These are phyloP conservation scores for Trichoderma cornu-damae DNA, from an alignment of 2,329 filamentous ascomycete genomes.

Conservation along the genomic window DNA sequence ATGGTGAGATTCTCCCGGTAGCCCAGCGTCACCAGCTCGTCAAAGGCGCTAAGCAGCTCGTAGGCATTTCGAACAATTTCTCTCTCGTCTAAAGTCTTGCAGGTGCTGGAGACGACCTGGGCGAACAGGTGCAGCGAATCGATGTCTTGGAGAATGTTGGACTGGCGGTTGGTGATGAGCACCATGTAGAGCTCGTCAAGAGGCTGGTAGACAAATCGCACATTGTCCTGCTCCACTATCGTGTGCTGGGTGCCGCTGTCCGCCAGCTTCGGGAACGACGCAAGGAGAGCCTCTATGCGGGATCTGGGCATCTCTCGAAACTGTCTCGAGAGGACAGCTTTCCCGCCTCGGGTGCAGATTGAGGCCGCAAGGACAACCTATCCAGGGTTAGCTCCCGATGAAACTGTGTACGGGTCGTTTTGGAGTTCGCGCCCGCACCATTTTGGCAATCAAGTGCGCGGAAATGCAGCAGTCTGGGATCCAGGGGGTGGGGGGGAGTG, in stretches of 20 bases:
- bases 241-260: conserved; percentile 96
- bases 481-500: neutral
- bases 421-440: conserved; percentile 35
- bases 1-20: conserved; percentile 96
- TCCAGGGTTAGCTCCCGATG: conserved; percentile 24
- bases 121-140: conserved; percentile 97
- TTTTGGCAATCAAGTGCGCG: conserved; percentile 32
- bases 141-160: conserved; percentile 98
- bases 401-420: conserved; percentile 36
- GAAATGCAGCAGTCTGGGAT: neutral
- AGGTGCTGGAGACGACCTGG: conserved; percentile 93
- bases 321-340: conserved; percentile 94
- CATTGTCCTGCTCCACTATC: conserved; percentile 97
- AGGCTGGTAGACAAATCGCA: conserved; percentile 98
- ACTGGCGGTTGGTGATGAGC: conserved; percentile 98
- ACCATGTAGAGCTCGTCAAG: conserved; percentile 99
- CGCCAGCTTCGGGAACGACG: conserved; percentile 95
- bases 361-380: conserved; percentile 98
- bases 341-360: conserved; percentile 96
- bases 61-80: conserved; percentile 95
- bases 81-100: conserved; percentile 90
- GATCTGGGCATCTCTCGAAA: conserved; percentile 98
- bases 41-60: conserved; percentile 92
- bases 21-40: conserved; percentile 91
- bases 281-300: conserved; percentile 90